These are phyloP conservation scores for Pseudogymnoascus sp. DNA, from an alignment of 2,329 filamentous ascomycete genomes.

Conservation along the genomic window DNA sequence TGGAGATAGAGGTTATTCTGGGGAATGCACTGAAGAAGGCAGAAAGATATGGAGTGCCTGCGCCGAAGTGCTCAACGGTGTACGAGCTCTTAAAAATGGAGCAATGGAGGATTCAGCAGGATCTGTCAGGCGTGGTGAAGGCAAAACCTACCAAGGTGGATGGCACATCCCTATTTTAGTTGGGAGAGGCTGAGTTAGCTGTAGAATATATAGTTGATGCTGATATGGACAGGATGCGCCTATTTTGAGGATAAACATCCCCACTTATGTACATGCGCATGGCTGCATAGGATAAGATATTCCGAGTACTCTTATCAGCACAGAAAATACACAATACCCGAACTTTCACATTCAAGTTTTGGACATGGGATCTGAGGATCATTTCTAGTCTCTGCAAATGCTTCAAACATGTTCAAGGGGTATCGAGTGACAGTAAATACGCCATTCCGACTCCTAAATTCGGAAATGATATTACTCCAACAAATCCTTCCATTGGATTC, in stretches of 20 bases:
- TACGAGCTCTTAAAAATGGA: constrained; percentile 47
- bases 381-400: background rate
- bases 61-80: constrained; percentile 45
- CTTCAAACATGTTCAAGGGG: background rate
- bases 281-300: background rate
- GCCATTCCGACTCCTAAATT: background rate
- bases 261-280: background rate
- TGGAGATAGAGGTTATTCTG: constrained; percentile 50
- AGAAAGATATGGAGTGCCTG: constrained; percentile 40
- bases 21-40: constrained; percentile 47
- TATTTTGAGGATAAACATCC: no score
- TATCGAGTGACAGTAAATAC: constrained; percentile 2
- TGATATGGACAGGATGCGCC: background rate
- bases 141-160: background rate
- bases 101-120: constrained; percentile 31
- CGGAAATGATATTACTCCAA: background rate
- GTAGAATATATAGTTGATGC: background rate
- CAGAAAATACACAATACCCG: background rate
- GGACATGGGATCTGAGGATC: background rate
- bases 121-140: background rate
- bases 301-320: background rate
- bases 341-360: background rate
- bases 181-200: background rate
- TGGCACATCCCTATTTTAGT: background rate
- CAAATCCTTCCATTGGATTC: background rate